Conservation (phyloP, 148 eudicot genomes). For the Vaccinium vitisidaea region DNA sequence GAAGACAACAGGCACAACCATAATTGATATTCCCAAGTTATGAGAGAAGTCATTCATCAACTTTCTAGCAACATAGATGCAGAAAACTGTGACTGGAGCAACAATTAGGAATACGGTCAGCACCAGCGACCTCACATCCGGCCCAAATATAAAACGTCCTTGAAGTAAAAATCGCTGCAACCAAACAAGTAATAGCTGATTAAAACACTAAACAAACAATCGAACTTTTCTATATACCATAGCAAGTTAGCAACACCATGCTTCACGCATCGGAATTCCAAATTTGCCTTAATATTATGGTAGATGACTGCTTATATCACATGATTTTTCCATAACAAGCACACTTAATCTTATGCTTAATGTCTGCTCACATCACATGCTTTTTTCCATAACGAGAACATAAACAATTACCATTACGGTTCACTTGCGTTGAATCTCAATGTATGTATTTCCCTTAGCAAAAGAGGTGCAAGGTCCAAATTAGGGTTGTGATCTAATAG, state of each 20-base stretch:
- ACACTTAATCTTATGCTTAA: not conserved
- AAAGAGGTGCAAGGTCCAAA: not conserved
- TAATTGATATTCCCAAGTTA: constrained; percentile 63
- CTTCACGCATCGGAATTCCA: not conserved
- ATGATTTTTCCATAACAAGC: not conserved
- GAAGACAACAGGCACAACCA: constrained; percentile 67
- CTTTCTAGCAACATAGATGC: constrained; percentile 82
- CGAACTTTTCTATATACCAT: not conserved
- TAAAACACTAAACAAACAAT: not conserved
- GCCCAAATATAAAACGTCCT: constrained; percentile 88
- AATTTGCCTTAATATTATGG: not conserved
- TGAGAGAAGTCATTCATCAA: constrained; percentile 67
- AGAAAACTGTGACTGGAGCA: constrained; percentile 79
- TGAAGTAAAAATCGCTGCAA: constrained; percentile 89
- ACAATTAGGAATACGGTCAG: constrained; percentile 84
- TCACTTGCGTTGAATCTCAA: not conserved
- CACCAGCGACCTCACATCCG: constrained; percentile 86
- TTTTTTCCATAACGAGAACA: not conserved
- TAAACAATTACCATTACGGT: not conserved
- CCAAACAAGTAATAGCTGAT: constrained; percentile 19
- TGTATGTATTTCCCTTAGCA: not conserved
- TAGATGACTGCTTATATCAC: not conserved
- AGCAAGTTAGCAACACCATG: not conserved
- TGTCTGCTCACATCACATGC: not conserved
- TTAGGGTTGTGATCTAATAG: not conserved